These are phyloP conservation scores for Cercophora samala DNA, from an alignment of 495 filamentous ascomycete genomes.

Conservation along the genomic window DNA sequence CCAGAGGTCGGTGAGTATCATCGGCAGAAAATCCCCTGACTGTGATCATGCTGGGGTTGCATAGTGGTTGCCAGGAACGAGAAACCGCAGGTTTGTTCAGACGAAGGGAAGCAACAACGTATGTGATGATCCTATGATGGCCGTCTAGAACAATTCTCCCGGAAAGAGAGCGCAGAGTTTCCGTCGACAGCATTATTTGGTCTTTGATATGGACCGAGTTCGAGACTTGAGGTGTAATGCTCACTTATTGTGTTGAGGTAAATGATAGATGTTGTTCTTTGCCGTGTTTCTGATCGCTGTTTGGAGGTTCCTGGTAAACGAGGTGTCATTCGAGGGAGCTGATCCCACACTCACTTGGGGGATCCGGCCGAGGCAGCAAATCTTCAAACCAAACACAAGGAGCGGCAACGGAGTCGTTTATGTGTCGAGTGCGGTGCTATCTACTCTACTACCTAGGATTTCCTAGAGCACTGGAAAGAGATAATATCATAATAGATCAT, in stretches of 20 bases:
- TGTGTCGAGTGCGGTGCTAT: not conserved
- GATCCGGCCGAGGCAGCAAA: slow-evolving; percentile 12
- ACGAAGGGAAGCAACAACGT: slow-evolving; percentile 2
- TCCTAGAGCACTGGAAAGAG: too few species aligned
- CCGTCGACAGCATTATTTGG: not conserved
- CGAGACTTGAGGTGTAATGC: not conserved
- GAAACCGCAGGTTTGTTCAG: slow-evolving; percentile 3
- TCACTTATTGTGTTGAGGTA: not conserved
- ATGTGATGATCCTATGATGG: slow-evolving; percentile 8
- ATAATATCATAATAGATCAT: too few species aligned
- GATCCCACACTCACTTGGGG: not conserved
- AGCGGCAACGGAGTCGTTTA: not conserved
- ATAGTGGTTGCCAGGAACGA: not conserved
- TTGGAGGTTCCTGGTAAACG: slow-evolving; percentile 16
- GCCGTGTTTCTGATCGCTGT: slow-evolving; percentile 29
- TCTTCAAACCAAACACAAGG: slow-evolving; percentile 24
- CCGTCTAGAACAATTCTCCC: slow-evolving; percentile 13
- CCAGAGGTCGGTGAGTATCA: slow-evolving; percentile 19
- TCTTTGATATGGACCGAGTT: not conserved
- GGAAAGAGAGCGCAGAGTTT: not conserved
- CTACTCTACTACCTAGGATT: not conserved
- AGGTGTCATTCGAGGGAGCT: slow-evolving; percentile 9
- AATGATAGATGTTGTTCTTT: not conserved
- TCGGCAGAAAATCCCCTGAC: slow-evolving; percentile 11
- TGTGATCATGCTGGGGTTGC: slow-evolving; percentile 11